Evolutionary conservation across 345 rosid genomes (phyloP), one percentile per base, ranked within the genome.

Genomic region (Rubroshorea leprosula): DNA sequence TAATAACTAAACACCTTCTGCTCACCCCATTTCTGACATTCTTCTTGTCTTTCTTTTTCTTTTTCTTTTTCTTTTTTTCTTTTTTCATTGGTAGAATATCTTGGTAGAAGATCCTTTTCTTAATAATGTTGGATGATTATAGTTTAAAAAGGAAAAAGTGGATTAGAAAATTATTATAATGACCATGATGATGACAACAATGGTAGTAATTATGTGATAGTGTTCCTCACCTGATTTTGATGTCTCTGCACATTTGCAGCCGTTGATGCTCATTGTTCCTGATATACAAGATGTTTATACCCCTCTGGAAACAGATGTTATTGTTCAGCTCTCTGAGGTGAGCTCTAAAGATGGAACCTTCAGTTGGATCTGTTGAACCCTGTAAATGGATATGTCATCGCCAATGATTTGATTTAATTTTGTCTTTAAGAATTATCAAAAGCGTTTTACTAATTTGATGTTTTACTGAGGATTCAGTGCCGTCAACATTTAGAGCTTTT

Each of bases 281-380:
- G 99, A 94, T 69, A 70, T 94, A 51, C 84, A 87, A 82, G 99
- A 94, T 78, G 97, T 94, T 35, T 94, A 90, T 66, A 94, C 99
- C 60, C 99, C 99, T 49, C 70, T 94, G 61, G 78, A 87, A 71
- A 79, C 90, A 52, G 99, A 94, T 80, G 83, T 94, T 47, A 69
- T 94, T 73, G 97, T 94, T 68, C 92, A 76, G 47, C 78, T 89
- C 64, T 83, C 96, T 57, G 97, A 94, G 89, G 99, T 90, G 61
- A 75, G 83, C 62, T 51, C 51, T 65, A 23, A 43, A 23, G 5
- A 75, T 35, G 12, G 11, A 13, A 13, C 64, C 48, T 69, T 22
- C 57, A 45, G 39, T 53, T 56, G 0, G 27, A 49, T 39, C 15
- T 58, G 7, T 60, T 29, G 29, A 63, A 57, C 29, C 51, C 44